Base-by-base conservation (phyloP, 345 rosid genomes). In the Crucihimalaya himalaica region DNA sequence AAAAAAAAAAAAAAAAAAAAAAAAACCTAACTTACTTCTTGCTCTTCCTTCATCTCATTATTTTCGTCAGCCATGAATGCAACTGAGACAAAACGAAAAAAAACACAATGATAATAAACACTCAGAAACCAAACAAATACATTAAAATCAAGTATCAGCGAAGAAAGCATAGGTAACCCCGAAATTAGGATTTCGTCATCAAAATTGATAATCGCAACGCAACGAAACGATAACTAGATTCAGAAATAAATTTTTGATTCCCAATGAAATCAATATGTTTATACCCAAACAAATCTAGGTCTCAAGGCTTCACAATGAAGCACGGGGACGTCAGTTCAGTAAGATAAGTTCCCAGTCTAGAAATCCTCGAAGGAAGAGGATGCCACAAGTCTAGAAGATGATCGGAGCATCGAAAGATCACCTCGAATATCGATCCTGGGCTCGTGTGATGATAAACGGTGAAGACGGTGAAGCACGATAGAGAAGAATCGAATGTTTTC, bases 51-150 rank as follows among this genome's bases (percentile, higher is more conserved):
- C 12, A 71, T 42, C 51, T 71, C 77, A 19, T 31, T 66, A 50
- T 31, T 58, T 52, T 78, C 73, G 37, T 78, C 81, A 50, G 77
- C 81, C 81, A 78, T 78, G 81, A 43, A 66, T 65, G 51, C 73
- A 59, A 40, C 68, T 56, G 32, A 5, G 50, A 60, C 48, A 1
- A 16, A 53, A 52, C 21, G 16, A n/a, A 7, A 32, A n/a, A n/a
- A 1, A 39, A 8, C 14, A 16, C 2, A 47, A 45, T 46, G 61
- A 37, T n/a, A 19, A 59, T 1, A 40, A 51, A 7, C 15, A 68
- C 12, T 48, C 63, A 23, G 9, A 67, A 46, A 57, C 37, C 50
- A 16, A 45, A 45, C 10, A 16, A 2, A 45, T n/a, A 45, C 2
- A 45, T 45, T 0, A 45, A 20, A 45, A 6, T 45, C 50, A 45